These are phyloP conservation scores for Teratosphaeria epicoccoides DNA, from an alignment of 2,329 filamentous ascomycete species.

Conservation along the genomic window DNA sequence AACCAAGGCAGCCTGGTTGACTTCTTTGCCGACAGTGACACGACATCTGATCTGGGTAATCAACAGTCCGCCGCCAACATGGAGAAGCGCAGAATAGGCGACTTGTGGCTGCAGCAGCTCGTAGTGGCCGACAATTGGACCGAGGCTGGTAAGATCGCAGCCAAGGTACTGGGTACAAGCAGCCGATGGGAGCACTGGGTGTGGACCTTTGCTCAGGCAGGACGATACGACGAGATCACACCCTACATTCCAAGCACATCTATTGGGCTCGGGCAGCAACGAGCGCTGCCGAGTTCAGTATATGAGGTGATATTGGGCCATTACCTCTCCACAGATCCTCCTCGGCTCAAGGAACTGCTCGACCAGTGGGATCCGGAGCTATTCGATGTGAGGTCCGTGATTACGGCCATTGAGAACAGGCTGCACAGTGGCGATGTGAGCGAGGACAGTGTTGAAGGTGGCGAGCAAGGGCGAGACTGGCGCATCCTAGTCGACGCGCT, in stretches of 20 bases:
- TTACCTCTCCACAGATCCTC: conserved; percentile 71
- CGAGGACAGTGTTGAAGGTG: conserved; percentile 65
- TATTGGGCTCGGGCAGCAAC: conserved; percentile 26
- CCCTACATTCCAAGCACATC: conserved; percentile 47
- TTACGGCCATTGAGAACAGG: conserved; percentile 70
- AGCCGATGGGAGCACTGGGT: conserved; percentile 93
- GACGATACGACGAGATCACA: conserved; percentile 83
- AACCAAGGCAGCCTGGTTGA: conserved; percentile 21
- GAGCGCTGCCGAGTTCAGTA: conserved; percentile 62
- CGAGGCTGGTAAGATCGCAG: conserved; percentile 67
- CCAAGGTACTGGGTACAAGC: conserved; percentile 68
- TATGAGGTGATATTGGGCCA: conserved; percentile 86
- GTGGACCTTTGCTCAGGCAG: conserved; percentile 76
- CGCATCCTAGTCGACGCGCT: conserved; percentile 76
- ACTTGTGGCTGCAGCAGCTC: conserved; percentile 84
- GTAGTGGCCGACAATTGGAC: conserved; percentile 65
- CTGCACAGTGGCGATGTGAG: conserved; percentile 44
- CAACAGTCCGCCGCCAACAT: conserved; percentile 59
- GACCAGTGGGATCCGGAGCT: conserved; percentile 76
- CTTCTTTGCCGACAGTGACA: conserved; percentile 49
- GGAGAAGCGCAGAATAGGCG: conserved; percentile 83
- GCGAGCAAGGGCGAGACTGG: conserved; percentile 66
- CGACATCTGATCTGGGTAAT: conserved; percentile 45
- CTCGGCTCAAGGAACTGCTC: conserved; percentile 65
- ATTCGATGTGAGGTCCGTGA: conserved; percentile 68